These are phyloP conservation scores for Trichophyton simii DNA, from an alignment of 2,329 filamentous ascomycete genomes.

Conservation along the genomic window DNA sequence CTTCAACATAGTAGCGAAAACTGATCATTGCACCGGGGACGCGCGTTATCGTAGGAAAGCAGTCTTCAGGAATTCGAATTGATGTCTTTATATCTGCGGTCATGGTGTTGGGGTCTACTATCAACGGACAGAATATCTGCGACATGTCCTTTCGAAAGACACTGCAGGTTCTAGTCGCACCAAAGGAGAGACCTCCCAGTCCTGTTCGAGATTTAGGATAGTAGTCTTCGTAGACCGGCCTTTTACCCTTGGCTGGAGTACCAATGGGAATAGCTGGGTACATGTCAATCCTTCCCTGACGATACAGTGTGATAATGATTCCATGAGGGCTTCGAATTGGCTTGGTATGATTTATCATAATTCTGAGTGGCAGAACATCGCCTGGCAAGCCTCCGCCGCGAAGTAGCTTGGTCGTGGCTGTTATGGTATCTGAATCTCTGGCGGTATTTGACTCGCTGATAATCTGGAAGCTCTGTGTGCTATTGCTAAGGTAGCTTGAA, in stretches of 20 bases:
- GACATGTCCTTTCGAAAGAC: slow-evolving; percentile 92
- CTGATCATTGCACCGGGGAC: slow-evolving; percentile 90
- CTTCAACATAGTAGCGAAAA: slow-evolving; percentile 88
- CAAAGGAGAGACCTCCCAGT: slow-evolving; percentile 72
- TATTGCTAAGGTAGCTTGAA: slow-evolving; percentile 56
- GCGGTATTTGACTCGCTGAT: slow-evolving; percentile 33
- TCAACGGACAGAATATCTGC: slow-evolving; percentile 76
- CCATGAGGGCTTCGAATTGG: slow-evolving; percentile 82
- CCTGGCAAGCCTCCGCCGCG: slow-evolving; percentile 77
- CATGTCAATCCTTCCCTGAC: slow-evolving; percentile 82
- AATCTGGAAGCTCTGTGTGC: slow-evolving; percentile 47
- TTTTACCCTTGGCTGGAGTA: slow-evolving; percentile 52
- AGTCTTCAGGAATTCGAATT: slow-evolving; percentile 76
- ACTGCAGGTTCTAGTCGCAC: slow-evolving; percentile 73
- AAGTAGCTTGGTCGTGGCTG: slow-evolving; percentile 68
- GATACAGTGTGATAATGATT: slow-evolving; percentile 82
- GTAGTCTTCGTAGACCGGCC: slow-evolving; percentile 65
- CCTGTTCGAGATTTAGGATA: slow-evolving; percentile 81
- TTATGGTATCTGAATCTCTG: slow-evolving; percentile 59
- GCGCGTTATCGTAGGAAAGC: slow-evolving; percentile 79
- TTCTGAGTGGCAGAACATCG: slow-evolving; percentile 65
- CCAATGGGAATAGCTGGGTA: slow-evolving; percentile 49
- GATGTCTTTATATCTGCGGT: slow-evolving; percentile 69
- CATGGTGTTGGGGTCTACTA: slow-evolving; percentile 70
- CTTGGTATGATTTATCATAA: slow-evolving; percentile 79